Evolutionary conservation across 1,284 basidiomycete genomes (phyloP).

Genomic region (Thecaphora thlaspeos): DNA sequence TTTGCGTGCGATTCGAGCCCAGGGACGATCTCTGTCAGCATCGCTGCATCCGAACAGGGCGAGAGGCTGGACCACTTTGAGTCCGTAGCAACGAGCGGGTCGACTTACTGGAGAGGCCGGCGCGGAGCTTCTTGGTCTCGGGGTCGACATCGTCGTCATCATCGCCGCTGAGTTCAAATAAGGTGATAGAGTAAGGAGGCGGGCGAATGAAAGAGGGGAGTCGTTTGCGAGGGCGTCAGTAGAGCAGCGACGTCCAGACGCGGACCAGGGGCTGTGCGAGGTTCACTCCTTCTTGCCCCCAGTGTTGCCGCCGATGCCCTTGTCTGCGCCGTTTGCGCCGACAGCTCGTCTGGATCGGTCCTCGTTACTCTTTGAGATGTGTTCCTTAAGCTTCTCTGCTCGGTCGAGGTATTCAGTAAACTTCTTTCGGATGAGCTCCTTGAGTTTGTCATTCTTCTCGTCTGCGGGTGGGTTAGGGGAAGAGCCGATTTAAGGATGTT

Average conservation of each 20-base stretch:
- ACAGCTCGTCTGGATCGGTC: conserved; percentile 75
- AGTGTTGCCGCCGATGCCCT: conserved; percentile 66
- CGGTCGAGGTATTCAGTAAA: conserved; percentile 88
- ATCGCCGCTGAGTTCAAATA: conserved; percentile 61
- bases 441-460: conserved; percentile 94
- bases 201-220: too few species aligned
- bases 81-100: too few species aligned
- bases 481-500: too few species aligned
- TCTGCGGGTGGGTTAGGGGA: conserved; percentile 62
- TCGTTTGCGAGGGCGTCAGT: too few species aligned
- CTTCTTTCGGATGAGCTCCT: conserved; percentile 81
- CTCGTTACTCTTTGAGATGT: conserved; percentile 62
- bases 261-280: neutral
- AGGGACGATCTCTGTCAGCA: too few species aligned
- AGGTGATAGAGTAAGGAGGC: too few species aligned
- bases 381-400: conserved; percentile 85
- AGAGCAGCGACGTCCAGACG: neutral
- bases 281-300: conserved; percentile 66
- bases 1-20: too few species aligned
- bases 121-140: conserved; percentile 90
- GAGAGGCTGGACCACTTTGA: too few species aligned
- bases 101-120: conserved; percentile 69
- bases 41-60: too few species aligned
- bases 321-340: conserved; percentile 68
- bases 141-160: conserved; percentile 76